Conservation (phyloP, 257 asterid species). For the Solanum verrucosum region DNA sequence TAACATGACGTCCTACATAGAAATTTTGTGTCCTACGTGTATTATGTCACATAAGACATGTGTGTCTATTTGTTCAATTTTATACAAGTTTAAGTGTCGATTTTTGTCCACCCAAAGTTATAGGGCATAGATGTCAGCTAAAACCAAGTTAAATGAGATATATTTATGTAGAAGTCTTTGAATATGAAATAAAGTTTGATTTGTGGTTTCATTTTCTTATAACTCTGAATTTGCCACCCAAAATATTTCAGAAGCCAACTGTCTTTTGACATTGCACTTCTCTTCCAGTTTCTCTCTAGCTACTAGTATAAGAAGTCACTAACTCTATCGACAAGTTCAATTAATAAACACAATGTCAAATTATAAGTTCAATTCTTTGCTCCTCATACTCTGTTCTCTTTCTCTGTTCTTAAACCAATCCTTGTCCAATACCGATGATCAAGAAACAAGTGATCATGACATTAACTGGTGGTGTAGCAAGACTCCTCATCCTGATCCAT, state of each 20-base stretch:
- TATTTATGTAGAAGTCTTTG: neutral
- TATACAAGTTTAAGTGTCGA: no score
- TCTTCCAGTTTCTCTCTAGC: neutral
- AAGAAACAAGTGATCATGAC: constrained; percentile 3
- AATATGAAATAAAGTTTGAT: constrained; percentile 1
- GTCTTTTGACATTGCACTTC: constrained; percentile 2
- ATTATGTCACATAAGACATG: no score
- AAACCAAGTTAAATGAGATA: no score
- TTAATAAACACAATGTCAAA: neutral
- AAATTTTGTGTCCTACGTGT: no score
- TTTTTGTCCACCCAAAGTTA: no score
- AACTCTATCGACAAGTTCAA: neutral
- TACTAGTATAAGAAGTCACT: neutral
- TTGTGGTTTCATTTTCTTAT: neutral
- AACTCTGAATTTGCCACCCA: neutral
- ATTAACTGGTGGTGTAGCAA: constrained; percentile 51
- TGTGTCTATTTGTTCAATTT: no score
- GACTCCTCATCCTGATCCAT: constrained; percentile 59
- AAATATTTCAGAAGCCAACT: neutral
- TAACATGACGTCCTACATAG: no score
- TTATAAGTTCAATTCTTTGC: neutral
- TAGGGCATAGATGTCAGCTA: no score
- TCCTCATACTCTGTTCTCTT: neutral
- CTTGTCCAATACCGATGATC: neutral
- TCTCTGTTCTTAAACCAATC: constrained; percentile 11